Conservation (phyloP, 768 basidiomycete genomes). For the Pulveroboletus sp. region DNA sequence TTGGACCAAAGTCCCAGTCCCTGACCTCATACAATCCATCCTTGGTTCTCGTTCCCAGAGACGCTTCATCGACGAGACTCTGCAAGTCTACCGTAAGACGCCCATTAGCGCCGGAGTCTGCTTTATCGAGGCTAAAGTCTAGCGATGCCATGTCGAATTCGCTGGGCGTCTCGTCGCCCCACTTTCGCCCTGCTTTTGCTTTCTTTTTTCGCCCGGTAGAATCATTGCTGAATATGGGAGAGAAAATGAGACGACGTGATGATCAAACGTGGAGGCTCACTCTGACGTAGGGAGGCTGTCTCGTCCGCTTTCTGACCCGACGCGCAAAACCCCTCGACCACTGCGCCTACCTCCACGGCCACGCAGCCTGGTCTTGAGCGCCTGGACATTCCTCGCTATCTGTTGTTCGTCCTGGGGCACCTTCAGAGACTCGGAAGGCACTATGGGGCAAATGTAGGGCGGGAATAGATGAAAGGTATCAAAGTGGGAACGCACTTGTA, state of each 20-base stretch:
- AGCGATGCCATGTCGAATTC: conserved; percentile 90
- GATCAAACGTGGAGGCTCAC: conserved; percentile 39
- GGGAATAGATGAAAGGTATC: neutral
- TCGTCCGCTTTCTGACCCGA: conserved; percentile 49
- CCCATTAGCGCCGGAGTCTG: conserved; percentile 31
- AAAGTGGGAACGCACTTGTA: conserved; percentile 40
- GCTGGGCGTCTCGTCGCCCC: conserved; percentile 78
- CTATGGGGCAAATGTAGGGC: conserved; percentile 22
- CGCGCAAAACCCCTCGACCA: conserved; percentile 43
- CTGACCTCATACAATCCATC: conserved; percentile 74
- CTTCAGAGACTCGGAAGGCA: conserved; percentile 46
- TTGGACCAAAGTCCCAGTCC: conserved; percentile 77
- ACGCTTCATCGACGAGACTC: conserved; percentile 61
- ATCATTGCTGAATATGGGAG: conserved; percentile 52
- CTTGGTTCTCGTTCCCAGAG: conserved; percentile 69
- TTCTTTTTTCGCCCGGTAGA: conserved; percentile 58
- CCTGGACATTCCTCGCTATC: conserved; percentile 89
- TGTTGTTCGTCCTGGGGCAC: conserved; percentile 74
- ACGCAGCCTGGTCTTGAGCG: conserved; percentile 79
- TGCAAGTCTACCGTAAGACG: conserved; percentile 46
- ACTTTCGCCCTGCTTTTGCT: conserved; percentile 78
- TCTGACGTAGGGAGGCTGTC: conserved; percentile 67
- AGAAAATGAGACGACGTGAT: neutral
- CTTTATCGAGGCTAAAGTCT: conserved; percentile 74
- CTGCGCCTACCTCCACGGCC: conserved; percentile 63